Base-by-base conservation (phyloP, 2,329 filamentous ascomycete species). In the Akanthomyces uredinophilus region DNA sequence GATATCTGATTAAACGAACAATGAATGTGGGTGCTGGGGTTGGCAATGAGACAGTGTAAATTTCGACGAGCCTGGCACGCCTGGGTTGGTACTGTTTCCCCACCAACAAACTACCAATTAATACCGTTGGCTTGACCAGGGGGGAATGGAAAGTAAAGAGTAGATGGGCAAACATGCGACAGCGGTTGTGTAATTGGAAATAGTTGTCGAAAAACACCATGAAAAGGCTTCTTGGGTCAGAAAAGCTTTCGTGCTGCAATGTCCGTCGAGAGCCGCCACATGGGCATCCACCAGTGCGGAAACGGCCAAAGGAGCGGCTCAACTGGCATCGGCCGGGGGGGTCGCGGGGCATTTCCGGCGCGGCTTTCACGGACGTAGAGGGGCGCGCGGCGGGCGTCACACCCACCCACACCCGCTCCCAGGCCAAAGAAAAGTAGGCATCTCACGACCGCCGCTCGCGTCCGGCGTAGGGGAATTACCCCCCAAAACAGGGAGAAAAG, bases 301-400 rank as follows among this genome's bases (percentile, higher is more conserved):
- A 35, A 60, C 35, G 27, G 16, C 27, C 16, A 27, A 13, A 18
- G 20, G 16, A 24, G 47, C 56, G 56, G 56, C 46, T 49, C 44
- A 47, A 51, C n/a, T 32, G 56, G 56, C 43, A 18, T 32, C 32
- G 51, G 32, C 51, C 24, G 49, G 20, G 27, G 4, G 24, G 20
- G 56, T n/a, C 56, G 56, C 56, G 56, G 56, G 56, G 56, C 56
- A 43, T 59, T 59, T 59, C 56, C 56, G 56, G 56, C 56, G 47
- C 56, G 56, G 56, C 47, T 59, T 49, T 59, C 44, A 49, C 55
- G 56, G 20, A 14, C 29, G 27, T 20, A 4, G 47, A 24, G 51
- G 32, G 20, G 51, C 14, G 51, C 5, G 32, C 32, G 32, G 32
- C 32, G 32, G 32, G 29, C 51, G n/a, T 20, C 35, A 29, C 51